phyloP scores from a whole-genome alignment of 331 rosid genomes.

The Cydonia oblonga region DNA sequence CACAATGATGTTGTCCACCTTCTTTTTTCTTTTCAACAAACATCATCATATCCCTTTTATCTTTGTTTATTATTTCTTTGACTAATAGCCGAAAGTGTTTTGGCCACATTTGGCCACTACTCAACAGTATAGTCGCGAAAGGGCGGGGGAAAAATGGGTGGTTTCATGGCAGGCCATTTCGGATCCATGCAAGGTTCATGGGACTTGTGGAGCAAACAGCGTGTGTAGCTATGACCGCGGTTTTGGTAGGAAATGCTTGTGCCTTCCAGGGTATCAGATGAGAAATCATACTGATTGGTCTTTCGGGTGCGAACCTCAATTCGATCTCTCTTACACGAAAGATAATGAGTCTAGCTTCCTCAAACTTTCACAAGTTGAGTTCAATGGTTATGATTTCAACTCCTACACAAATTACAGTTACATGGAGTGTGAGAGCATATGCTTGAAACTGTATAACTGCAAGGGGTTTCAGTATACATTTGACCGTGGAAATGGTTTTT shows the following conservation, averaged over 20 bases:
- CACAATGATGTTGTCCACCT: no score
- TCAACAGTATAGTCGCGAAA: slow-evolving; percentile 26
- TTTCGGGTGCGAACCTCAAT: slow-evolving; percentile 25
- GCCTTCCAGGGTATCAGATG: slow-evolving; percentile 21
- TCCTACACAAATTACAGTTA: slow-evolving; percentile 12
- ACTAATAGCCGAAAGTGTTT: no score
- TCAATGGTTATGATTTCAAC: slow-evolving; percentile 30
- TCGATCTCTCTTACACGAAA: slow-evolving; percentile 12
- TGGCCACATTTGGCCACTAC: no score
- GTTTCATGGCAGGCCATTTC: slow-evolving; percentile 40
- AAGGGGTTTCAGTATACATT: slow-evolving; percentile 26
- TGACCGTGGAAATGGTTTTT: neutral
- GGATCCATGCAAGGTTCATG: slow-evolving; percentile 33
- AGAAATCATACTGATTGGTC: slow-evolving; percentile 17
- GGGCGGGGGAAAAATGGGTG: slow-evolving; percentile 17
- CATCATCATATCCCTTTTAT: no score
- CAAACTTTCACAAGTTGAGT: slow-evolving; percentile 4
- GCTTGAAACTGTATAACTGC: slow-evolving; percentile 24
- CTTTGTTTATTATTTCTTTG: no score
- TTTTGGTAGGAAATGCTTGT: slow-evolving; percentile 19
- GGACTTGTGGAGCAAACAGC: slow-evolving; percentile 43
- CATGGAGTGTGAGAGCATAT: slow-evolving; percentile 18
- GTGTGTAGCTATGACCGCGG: slow-evolving; percentile 7
- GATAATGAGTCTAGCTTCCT: slow-evolving; percentile 9
- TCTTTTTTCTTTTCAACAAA: no score